Evolutionary conservation across 2,329 filamentous ascomycete genomes (phyloP), one percentile per base, ranked within the genome.

Genomic region (Arthrobotrys sinensis): DNA sequence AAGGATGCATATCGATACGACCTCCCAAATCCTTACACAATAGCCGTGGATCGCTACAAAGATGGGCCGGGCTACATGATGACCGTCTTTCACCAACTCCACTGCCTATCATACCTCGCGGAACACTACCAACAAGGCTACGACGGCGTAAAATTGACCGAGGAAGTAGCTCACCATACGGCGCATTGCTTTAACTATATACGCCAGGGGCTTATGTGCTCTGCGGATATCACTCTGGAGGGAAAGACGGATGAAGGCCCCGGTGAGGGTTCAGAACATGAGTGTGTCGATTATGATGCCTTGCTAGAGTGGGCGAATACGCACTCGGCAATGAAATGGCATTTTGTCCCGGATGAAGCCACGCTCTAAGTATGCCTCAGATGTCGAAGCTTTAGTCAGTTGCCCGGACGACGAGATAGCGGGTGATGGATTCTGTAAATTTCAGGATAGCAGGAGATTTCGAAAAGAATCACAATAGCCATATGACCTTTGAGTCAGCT

Each of bases 121-220:
- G 81, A 82, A 80, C 83, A 83, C 69, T 84, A 82, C 79, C 83
- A 84, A 70, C 80, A 81, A 19, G 84, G 83, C 3, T 85, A 84
- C 80, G 83, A 69, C 19, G 83, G 83, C 4, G 68, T 81, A n/a
- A 79, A 82, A 45, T 62, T 84, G 69, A 82, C 83, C 10, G 80
- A 83, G 3, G 83, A 84, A 60, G 81, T 84, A 1, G 83, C 83
- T 2, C 82, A 83, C 12, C 84, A 85, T 79, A 81, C 83, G 48
- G 78, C 83, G 12, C 84, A 85, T 76, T 85, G 84, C 82, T 84
- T 85, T 80, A 84, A 85, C 64, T 85, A 85, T 55, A 77, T 85
- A 6, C 83, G 84, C 14, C 84, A 85, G 71, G 82, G 82, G 10
- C 82, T 85, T 70, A 83, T 84, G 82, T 85, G 84, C 50, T 80